phyloP scores from a whole-genome alignment of 1,139 yeast species.

The Fermentozyma sake region DNA sequence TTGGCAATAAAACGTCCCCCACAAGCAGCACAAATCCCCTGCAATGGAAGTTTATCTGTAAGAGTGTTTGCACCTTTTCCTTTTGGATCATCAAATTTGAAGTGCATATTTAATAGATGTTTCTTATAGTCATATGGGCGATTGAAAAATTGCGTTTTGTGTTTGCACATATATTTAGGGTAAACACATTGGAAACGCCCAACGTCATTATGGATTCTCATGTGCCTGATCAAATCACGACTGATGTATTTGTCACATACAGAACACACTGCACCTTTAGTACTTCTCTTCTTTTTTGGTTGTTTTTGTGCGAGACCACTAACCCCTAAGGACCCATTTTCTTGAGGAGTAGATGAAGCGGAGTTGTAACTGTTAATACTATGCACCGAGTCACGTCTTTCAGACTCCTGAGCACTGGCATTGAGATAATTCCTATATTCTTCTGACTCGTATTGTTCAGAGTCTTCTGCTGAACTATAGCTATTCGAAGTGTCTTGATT shows the following conservation, averaged over 20 bases:
- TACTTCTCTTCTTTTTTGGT: conserved; percentile 23
- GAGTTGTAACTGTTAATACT: conserved; percentile 3
- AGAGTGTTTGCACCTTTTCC: conserved; percentile 41
- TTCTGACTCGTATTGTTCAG: too few relatives aligned
- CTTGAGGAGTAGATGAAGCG: too few relatives aligned
- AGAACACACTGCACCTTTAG: conserved; percentile 39
- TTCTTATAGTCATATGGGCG: conserved; percentile 48
- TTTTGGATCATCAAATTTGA: conserved; percentile 40
- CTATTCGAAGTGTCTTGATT: too few relatives aligned
- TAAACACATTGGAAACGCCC: conserved; percentile 46
- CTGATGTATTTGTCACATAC: conserved; percentile 42
- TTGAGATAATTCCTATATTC: too few relatives aligned
- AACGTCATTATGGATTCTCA: conserved; percentile 45
- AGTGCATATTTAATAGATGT: conserved; percentile 43
- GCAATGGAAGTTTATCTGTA: conserved; percentile 39
- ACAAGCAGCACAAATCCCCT: conserved; percentile 40
- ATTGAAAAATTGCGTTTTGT: conserved; percentile 43
- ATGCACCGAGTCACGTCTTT: background rate
- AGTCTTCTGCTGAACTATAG: too few relatives aligned
- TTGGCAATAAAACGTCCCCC: conserved; percentile 29
- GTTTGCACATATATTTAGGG: conserved; percentile 39
- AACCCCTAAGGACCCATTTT: too few relatives aligned
- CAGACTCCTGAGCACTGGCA: too few relatives aligned
- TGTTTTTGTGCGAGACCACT: too few relatives aligned
- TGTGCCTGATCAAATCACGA: conserved; percentile 42